Evolutionary conservation across 2,329 filamentous ascomycete species (phyloP), one percentile per base, ranked within the genome.

Genomic region (Sphaerulina musiva): DNA sequence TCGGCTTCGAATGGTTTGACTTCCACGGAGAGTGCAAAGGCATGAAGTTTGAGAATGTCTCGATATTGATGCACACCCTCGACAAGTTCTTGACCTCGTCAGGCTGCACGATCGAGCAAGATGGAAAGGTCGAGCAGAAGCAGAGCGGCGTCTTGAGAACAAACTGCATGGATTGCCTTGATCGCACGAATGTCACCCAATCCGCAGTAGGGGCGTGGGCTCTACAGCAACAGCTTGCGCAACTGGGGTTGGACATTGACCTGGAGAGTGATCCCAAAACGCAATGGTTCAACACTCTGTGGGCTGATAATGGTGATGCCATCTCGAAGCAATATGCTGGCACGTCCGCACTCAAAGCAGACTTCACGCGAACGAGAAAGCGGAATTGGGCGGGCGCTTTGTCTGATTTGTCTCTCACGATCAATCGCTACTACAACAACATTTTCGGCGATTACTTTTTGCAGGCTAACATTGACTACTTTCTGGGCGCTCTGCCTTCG

Each of bases 381-480:
- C 82, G 93, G 44, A 87, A 97, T 67, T 93, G 95, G 65, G 85
- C 88, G 1, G 93, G 93, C 2, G 92, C 92, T 0, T 72, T 98
- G 55, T 95, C 92, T 36, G 93, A 98, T 66, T 83, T 96, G 48
- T 89, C 90, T 0, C 77, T 97, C 47, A 96, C 91, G 0, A 76
- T 98, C 41, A 92, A 88, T 26, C 78, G 89, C 40, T 84, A 85
- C 67, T 86, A 83, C 67, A 85, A 79, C 67, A 97, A 95, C 61
- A 93, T 97, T 72, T 90, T 98, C 60, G 95, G 95, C 62, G 93
- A 98, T 72, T 96, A 95, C 70, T 97, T 97, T 71, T 87, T 91
- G 20, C 93, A 98, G 69, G 88, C 90, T 90, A 97, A 71, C 48
- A 95, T 98, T 60, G 93, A 98, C 69, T 97, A 93, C 67, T 80